phyloP scores from a whole-genome alignment of 192 early-diverging fungal genomes.

The Backusella luteola region DNA sequence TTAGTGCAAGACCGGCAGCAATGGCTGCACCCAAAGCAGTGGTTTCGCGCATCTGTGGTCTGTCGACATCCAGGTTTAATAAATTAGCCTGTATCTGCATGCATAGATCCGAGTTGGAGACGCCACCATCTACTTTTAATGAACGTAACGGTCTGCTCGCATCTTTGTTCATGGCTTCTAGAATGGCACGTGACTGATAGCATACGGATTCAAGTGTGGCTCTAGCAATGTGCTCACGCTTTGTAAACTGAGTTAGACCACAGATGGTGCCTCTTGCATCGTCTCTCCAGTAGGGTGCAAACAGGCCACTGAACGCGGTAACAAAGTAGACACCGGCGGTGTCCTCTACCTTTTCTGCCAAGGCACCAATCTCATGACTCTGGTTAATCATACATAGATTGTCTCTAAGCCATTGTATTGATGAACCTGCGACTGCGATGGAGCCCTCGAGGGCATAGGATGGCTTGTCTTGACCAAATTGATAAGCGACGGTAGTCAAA shows the following conservation, averaged over 20 bases:
- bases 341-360: constrained; percentile 68
- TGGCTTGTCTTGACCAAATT: constrained; percentile 71
- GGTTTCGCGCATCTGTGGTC: constrained; percentile 88
- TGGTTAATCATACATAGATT: constrained; percentile 75
- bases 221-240: constrained; percentile 78
- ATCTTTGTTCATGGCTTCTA: constrained; percentile 89
- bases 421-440: constrained; percentile 87
- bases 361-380: constrained; percentile 67
- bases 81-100: constrained; percentile 95
- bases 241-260: constrained; percentile 88
- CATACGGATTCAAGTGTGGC: constrained; percentile 90
- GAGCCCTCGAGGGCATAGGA: constrained; percentile 91
- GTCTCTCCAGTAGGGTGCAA: constrained; percentile 93
- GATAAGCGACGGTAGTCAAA: constrained; percentile 87
- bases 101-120: constrained; percentile 84
- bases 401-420: constrained; percentile 89
- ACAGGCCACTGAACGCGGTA: constrained; percentile 89
- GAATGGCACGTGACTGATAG: constrained; percentile 85
- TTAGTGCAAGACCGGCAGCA: constrained; percentile 78
- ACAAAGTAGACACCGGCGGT: constrained; percentile 95
- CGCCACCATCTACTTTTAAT: constrained; percentile 94
- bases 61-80: constrained; percentile 70
- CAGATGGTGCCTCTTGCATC: constrained; percentile 86
- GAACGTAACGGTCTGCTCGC: constrained; percentile 60
- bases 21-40: constrained; percentile 92